phyloP scores from a whole-genome alignment of 2,329 filamentous ascomycete genomes.

The Clonostachys rhizophaga region DNA sequence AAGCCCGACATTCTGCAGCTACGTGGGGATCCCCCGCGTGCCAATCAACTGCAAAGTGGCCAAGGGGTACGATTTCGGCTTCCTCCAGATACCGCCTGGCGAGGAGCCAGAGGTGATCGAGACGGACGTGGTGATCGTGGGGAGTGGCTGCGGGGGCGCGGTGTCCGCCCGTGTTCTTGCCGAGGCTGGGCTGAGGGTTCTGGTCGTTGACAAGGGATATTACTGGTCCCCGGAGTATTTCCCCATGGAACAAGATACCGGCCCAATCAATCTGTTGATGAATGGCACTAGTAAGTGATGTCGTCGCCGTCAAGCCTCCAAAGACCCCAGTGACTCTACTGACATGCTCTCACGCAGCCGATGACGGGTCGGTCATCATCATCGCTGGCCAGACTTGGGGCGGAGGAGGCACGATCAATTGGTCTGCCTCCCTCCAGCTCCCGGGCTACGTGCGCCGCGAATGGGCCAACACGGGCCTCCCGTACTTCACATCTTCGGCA shows the following conservation, averaged over 20 bases:
- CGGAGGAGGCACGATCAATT: constrained; percentile 77
- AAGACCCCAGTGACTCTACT: neutral
- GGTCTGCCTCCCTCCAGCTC: constrained; percentile 56
- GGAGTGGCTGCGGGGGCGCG: constrained; percentile 74
- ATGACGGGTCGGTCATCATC: constrained; percentile 49
- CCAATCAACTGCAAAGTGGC: neutral
- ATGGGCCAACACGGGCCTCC: constrained; percentile 62
- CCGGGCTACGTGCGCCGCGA: constrained; percentile 69
- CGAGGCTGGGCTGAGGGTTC: constrained; percentile 61
- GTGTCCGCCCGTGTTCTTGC: constrained; percentile 72
- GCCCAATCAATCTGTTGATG: constrained; percentile 3
- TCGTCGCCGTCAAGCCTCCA: neutral
- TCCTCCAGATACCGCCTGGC: constrained; percentile 42
- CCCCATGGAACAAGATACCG: constrained; percentile 48
- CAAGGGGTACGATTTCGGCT: constrained; percentile 19
- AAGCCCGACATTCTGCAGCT: neutral
- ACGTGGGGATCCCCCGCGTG: neutral
- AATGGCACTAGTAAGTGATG: neutral
- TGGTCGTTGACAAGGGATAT: constrained; percentile 73
- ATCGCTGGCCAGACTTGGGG: constrained; percentile 68
- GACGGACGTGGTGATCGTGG: constrained; percentile 73
- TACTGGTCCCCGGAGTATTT: constrained; percentile 61
- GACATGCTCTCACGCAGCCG: neutral
- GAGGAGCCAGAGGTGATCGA: constrained; percentile 51
- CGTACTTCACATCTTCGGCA: constrained; percentile 63